Conservation (phyloP, 148 eudicot species). For the Drosera capensis region DNA sequence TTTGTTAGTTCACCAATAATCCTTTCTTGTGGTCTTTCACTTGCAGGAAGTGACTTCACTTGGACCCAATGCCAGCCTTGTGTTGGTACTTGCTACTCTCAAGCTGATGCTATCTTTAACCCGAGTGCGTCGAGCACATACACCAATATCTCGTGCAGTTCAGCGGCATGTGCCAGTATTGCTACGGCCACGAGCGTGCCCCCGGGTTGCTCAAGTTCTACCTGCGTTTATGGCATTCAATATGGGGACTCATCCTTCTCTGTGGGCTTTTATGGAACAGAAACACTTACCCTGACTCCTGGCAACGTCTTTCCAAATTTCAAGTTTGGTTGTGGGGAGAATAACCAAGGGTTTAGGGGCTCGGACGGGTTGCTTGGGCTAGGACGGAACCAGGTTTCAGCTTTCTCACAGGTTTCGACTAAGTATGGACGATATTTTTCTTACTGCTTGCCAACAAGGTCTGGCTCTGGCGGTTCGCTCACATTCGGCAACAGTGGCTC, state of each 20-base stretch:
- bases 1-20: too few relatives aligned
- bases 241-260: constrained; percentile 68
- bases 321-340: constrained; percentile 53
- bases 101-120: constrained; percentile 38
- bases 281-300: constrained; percentile 27
- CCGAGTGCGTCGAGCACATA: constrained; percentile 37
- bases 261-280: constrained; percentile 37
- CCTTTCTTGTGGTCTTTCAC: too few relatives aligned
- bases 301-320: constrained; percentile 25
- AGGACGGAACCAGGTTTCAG: constrained; percentile 29
- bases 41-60: constrained; percentile 29
- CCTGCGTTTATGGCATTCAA: constrained; percentile 45
- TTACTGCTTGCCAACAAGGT: constrained; percentile 47
- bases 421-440: constrained; percentile 47
- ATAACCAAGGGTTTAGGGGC: constrained; percentile 51
- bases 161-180: constrained; percentile 33
- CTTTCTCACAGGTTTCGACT: constrained; percentile 35
- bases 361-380: constrained; percentile 51
- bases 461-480: constrained; percentile 34
- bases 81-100: constrained; percentile 32
- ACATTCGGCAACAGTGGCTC: constrained; percentile 31
- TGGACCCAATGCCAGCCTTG: constrained; percentile 65
- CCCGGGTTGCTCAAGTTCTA: constrained; percentile 32
- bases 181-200: constrained; percentile 28
- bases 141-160: constrained; percentile 37